Base-by-base conservation (phyloP, 2,329 filamentous ascomycete genomes). In the Fusarium sp. region DNA sequence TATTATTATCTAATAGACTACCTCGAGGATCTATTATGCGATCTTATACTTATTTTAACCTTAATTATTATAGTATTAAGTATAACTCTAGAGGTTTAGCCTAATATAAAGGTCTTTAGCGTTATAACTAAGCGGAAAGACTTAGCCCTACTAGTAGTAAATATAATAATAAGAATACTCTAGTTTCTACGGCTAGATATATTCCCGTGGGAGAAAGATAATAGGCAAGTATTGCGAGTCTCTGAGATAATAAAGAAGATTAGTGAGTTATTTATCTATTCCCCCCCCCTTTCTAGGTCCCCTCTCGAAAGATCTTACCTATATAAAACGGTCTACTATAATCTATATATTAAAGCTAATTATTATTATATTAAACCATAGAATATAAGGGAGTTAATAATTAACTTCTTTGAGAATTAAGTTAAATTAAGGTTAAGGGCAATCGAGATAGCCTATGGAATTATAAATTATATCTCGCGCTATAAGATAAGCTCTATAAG, bases 181-280 rank as follows among this genome's bases (percentile, higher is more conserved):
- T 65, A 43, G 64, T 60, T 65, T 16, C 22, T 65, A 8, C 24
- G 33, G 22, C 54, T 31, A 9, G 29, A 41, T 1, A 33, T 10
- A 52, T 60, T 65, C 31, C 56, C 43, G 2, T 65, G 16, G 54
- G 54, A 52, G 0, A 54, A 65, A 39, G 43, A 65, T 10, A 3
- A 35, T 18, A 33, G 3, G 4, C 5, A 0, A 41, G n/a, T 65
- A 22, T 10, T 65, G 11, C 18, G 33, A 13, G 33, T 65, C 2
- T 31, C 31, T 22, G 22, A 65, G 56, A 65, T 65, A 43, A 52
- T 43, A 6, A 60, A 60, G 27, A 64, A 64, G 16, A 57, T 64
- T n/a, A 37, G 50, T 57, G 20, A 64, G 50, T 16, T 31, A 31
- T 31, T n/a, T n/a, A n/a, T n/a, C n/a, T n/a, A n/a, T n/a, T n/a